phyloP scores from a whole-genome alignment of 2,329 filamentous ascomycete genomes.

The Fusarium heterosporum region DNA sequence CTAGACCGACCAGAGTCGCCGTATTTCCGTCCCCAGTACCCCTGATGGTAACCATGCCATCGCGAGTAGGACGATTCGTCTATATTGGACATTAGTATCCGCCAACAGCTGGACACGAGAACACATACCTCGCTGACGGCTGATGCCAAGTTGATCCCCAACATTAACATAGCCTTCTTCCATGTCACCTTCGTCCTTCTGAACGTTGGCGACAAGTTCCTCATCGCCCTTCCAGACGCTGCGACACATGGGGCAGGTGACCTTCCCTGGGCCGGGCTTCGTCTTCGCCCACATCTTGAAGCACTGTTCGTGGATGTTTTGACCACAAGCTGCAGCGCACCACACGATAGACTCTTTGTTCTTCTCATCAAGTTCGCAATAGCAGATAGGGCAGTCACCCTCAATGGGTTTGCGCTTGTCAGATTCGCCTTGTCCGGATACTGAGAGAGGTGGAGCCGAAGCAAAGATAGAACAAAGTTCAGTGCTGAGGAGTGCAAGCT shows the following conservation, averaged over 20 bases:
- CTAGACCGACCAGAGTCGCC: background rate
- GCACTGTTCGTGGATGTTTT: slow-evolving; percentile 67
- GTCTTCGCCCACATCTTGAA: slow-evolving; percentile 66
- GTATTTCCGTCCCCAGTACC: background rate
- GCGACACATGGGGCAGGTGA: slow-evolving; percentile 72
- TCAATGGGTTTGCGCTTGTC: slow-evolving; percentile 62
- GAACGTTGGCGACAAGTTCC: slow-evolving; percentile 57
- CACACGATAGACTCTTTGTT: slow-evolving; percentile 59
- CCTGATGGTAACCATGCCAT: slow-evolving; percentile 22
- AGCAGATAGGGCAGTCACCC: slow-evolving; percentile 69
- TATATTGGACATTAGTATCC: slow-evolving; percentile 19
- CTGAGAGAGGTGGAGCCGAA: slow-evolving; percentile 63
- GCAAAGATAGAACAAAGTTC: slow-evolving; percentile 71
- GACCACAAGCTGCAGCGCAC: slow-evolving; percentile 63
- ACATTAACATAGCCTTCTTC: slow-evolving; percentile 72
- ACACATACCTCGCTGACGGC: slow-evolving; percentile 60
- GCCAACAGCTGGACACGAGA: background rate
- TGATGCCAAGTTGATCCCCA: slow-evolving; percentile 69
- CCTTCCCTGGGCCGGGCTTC: slow-evolving; percentile 52
- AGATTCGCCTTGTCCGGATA: slow-evolving; percentile 44
- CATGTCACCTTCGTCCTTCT: slow-evolving; percentile 55
- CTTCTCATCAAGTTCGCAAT: slow-evolving; percentile 57
- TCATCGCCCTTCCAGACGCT: slow-evolving; percentile 64
- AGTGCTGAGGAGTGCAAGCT: slow-evolving; percentile 68
- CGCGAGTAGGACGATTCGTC: slow-evolving; percentile 28